phyloP scores from a whole-genome alignment of 1,284 basidiomycete genomes.

The Malassezia caprae region DNA sequence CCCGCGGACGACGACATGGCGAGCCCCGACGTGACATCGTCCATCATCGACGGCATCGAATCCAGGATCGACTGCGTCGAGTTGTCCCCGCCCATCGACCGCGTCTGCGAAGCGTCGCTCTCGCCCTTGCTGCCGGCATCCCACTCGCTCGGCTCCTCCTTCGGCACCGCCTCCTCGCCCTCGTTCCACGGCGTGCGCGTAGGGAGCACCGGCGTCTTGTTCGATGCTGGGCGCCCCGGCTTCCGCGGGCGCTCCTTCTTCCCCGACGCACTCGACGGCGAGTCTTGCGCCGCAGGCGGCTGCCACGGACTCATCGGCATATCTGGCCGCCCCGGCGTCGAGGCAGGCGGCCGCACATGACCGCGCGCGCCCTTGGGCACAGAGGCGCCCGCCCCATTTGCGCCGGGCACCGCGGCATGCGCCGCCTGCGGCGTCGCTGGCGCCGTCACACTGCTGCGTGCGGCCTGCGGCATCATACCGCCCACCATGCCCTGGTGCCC shows the following conservation, averaged over 20 bases:
- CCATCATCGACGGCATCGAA: constrained; percentile 17
- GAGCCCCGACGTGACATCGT: background rate
- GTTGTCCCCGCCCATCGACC: constrained; percentile 17
- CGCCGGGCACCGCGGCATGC: constrained; percentile 3
- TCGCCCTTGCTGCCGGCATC: constrained; percentile 8
- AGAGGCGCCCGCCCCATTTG: background rate
- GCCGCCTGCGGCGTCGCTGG: constrained; percentile 20
- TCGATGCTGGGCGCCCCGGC: background rate
- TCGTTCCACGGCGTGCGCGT: background rate
- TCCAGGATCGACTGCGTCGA: constrained; percentile 5
- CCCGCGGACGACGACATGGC: constrained; percentile 3
- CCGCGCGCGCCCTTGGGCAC: background rate
- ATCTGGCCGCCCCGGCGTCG: background rate
- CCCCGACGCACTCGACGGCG: constrained; percentile 2
- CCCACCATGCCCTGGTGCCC: constrained; percentile 10
- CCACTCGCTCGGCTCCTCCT: constrained; percentile 1
- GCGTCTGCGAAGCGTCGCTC: background rate
- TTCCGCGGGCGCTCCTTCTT: background rate
- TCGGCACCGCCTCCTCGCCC: background rate
- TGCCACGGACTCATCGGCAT: constrained; percentile 8
- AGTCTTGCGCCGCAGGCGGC: background rate
- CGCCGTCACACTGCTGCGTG: constrained; percentile 18
- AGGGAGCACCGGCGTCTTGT: constrained; percentile 9
- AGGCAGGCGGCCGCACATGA: background rate
- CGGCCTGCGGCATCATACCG: background rate